Percentiles rank a stretch among this genome's conserved stretches.
phyloP scores from a whole-genome alignment of 1,284 basidiomycete genomes.

The Cryptococcus jaspeensis region DNA sequence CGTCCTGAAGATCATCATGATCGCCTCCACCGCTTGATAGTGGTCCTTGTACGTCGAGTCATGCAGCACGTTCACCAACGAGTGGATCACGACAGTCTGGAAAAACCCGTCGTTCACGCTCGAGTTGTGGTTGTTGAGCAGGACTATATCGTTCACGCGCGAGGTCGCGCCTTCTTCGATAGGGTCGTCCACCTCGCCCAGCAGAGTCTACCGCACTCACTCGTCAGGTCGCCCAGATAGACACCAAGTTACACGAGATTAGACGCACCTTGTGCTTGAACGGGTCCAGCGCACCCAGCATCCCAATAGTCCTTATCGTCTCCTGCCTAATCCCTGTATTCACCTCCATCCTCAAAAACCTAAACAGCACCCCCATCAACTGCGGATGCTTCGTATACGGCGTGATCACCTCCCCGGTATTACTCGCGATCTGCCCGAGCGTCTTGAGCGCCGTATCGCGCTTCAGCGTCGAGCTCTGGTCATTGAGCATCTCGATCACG shows the following conservation, averaged over 20 bases:
- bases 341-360: conserved; percentile 82
- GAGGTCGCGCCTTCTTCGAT: conserved; percentile 54
- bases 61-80: conserved; percentile 82
- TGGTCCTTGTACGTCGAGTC: conserved; percentile 84
- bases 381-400: conserved; percentile 90
- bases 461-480: conserved; percentile 71
- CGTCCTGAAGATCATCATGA: conserved; percentile 99
- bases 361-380: conserved; percentile 80
- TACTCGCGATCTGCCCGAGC: conserved; percentile 91
- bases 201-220: conserved; percentile 66
- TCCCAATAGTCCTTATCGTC: conserved; percentile 88
- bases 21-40: conserved; percentile 92
- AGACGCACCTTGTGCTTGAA: conserved; percentile 80
- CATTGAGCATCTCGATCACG: conserved; percentile 82
- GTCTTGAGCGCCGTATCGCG: conserved; percentile 93
- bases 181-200: conserved; percentile 71
- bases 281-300: conserved; percentile 95
- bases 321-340: conserved; percentile 77
- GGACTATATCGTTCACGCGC: conserved; percentile 58
- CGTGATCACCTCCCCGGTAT: conserved; percentile 90
- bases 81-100: conserved; percentile 91
- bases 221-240: conserved; percentile 18
- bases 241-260: too few relatives aligned
- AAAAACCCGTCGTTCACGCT: conserved; percentile 89
- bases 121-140: conserved; percentile 58